Evolutionary conservation across 192 early-diverging fungal genomes (phyloP), one percentile per base, ranked within the genome.

Genomic region (Funneliformis mosseae): DNA sequence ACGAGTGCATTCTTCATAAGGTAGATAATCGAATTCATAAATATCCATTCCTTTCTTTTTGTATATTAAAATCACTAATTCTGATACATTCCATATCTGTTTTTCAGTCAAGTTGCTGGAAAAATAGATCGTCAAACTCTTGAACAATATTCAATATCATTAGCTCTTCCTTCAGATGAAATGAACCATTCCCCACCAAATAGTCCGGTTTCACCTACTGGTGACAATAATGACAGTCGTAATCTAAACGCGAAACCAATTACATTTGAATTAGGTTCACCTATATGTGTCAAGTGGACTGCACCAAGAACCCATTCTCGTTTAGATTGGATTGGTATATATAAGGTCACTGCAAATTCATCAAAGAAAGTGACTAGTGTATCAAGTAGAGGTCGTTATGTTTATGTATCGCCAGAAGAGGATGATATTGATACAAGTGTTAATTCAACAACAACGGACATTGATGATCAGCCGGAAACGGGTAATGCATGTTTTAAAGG

Each of bases 301-400:
- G 94, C 89, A n/a, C 93, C 89, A n/a, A 80, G 83, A 73, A 92
- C 85, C 79, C 94, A 96, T 81, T 88, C 91, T 45, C 82, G 87
- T 23, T 83, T 88, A 67, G 97, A 99, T 85, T 99, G 97, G 97
- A 93, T 99, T 82, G 97, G 97, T 41, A 85, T 98, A 8, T 99
- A 97, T 82, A 90, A 89, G 16, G 90, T 95, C 0, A 90, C 89
- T 0, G 87, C 90, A 28, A 97, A 99, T 84, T 91, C 89, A 63
- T 92, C 90, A 42, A 84, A 83, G 27, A 89, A 88, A 48, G 87
- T 99, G 39, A 97, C 97, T 4, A 96, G 89, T 4, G 88, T 90
- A 0, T 89, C 91, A 67, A 96, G 95, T 55, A 86, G 88, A 79
- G 90, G 91, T 28, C 87, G 90, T 9, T 97, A 90, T 85, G 83